A percentile compares a stretch with the other conserved stretches of the same genome.
Conservation (phyloP, 2,329 filamentous ascomycete species). For the Fusarium lateritium region DNA sequence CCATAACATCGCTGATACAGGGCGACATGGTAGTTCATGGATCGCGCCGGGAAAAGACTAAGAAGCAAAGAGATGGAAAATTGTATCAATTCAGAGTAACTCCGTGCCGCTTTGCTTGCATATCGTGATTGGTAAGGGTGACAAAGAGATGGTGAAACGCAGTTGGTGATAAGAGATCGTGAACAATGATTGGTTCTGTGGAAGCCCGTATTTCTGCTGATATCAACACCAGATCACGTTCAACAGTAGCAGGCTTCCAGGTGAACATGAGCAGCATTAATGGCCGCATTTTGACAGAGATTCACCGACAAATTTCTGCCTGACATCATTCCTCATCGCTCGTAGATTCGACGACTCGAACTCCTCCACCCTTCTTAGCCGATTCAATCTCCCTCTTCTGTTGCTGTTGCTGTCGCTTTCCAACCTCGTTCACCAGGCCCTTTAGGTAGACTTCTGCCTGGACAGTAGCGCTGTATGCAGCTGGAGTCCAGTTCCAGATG, state of each 20-base stretch:
- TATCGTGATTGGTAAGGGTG: slow-evolving; percentile 6
- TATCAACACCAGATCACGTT: neutral
- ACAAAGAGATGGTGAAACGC: slow-evolving; percentile 15
- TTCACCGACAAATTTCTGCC: neutral
- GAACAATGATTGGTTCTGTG: slow-evolving; percentile 7
- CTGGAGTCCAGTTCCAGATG: slow-evolving; percentile 83
- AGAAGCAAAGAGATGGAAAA: neutral
- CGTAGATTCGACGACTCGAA: slow-evolving; percentile 62
- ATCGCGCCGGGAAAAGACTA: neutral
- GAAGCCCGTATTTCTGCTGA: slow-evolving; percentile 1
- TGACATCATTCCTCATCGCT: slow-evolving; percentile 52
- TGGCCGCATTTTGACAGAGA: neutral
- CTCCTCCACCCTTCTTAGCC: slow-evolving; percentile 58
- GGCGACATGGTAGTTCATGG: neutral
- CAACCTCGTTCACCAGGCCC: slow-evolving; percentile 79
- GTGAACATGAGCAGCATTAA: neutral
- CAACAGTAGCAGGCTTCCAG: neutral
- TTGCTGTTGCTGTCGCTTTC: slow-evolving; percentile 65
- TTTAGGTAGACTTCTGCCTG: slow-evolving; percentile 90
- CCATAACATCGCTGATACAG: neutral
- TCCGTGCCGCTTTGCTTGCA: slow-evolving; percentile 19
- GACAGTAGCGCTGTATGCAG: slow-evolving; percentile 86
- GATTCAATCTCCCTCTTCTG: slow-evolving; percentile 56
- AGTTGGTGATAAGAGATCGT: neutral
- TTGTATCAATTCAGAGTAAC: slow-evolving; percentile 36